phyloP scores from a whole-genome alignment of 108 stramenopile genomes.

The Skeletonema costatum region DNA sequence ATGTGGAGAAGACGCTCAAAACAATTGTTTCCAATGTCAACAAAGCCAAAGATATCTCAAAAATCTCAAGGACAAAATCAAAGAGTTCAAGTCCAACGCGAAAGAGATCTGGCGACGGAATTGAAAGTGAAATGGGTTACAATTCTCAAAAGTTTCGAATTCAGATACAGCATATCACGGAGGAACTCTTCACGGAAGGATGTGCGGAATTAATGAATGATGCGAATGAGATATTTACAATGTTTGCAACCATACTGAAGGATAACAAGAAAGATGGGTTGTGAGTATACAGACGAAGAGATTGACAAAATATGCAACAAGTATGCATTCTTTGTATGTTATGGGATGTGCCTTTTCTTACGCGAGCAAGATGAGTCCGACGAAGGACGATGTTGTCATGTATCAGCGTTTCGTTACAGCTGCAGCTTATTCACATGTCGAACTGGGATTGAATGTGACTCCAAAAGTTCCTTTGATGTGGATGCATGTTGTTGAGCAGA shows the following conservation, averaged over 20 bases:
- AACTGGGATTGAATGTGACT: conserved; percentile 1
- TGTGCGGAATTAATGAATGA: conserved; percentile 10
- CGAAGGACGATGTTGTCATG: neutral
- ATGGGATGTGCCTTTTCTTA: conserved; percentile 31
- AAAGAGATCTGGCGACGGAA: too few relatives aligned
- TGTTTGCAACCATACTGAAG: conserved; percentile 18
- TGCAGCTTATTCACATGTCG: neutral
- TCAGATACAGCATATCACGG: conserved; percentile 18
- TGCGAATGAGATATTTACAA: neutral
- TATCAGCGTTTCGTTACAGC: conserved; percentile 11
- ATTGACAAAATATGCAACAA: conserved; percentile 9
- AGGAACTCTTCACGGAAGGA: conserved; percentile 16
- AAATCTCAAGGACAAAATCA: too few relatives aligned
- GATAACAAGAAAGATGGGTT: conserved; percentile 7
- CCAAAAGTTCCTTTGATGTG: conserved; percentile 12
- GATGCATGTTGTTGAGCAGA: conserved; percentile 11
- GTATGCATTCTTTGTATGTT: conserved; percentile 3
- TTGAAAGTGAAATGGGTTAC: too few relatives aligned
- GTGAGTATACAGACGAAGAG: neutral
- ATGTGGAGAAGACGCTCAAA: too few relatives aligned
- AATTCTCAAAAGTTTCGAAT: too few relatives aligned
- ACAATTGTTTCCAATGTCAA: too few relatives aligned
- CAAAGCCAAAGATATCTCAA: too few relatives aligned
- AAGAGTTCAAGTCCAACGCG: too few relatives aligned
- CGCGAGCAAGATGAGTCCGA: conserved; percentile 11